A percentile compares a stretch with the other conserved stretches of the same genome.
Conservation (phyloP, 208 protist genomes). For the Trichomonas tenax region DNA sequence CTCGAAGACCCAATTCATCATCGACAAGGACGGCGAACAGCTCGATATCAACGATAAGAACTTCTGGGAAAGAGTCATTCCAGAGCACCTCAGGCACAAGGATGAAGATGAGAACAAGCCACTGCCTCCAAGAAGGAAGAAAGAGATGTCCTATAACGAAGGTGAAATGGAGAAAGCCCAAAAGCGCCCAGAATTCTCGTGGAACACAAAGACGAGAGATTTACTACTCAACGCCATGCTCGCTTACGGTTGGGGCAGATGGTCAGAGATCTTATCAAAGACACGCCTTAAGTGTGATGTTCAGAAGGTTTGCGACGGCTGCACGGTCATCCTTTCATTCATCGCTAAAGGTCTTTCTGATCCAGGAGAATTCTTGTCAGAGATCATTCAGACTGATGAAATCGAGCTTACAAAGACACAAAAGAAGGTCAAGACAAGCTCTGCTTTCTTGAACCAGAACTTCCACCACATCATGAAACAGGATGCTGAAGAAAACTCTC, state of each 20-base stretch:
- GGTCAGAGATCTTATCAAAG: background rate
- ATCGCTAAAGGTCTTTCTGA: background rate
- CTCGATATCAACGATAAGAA: slow-evolving; percentile 19
- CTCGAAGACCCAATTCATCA: background rate
- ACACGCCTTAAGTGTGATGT: background rate
- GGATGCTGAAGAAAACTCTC: background rate
- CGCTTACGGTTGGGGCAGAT: background rate
- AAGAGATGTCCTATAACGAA: background rate
- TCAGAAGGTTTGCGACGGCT: background rate
- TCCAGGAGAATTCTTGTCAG: background rate
- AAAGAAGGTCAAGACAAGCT: background rate
- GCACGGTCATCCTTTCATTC: background rate
- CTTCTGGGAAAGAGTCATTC: slow-evolving; percentile 22
- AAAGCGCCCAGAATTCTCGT: background rate
- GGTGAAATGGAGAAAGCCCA: background rate
- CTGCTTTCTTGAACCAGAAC: background rate
- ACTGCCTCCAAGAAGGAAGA: background rate
- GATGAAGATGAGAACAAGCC: background rate
- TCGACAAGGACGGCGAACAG: background rate
- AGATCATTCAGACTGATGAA: background rate
- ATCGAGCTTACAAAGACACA: background rate
- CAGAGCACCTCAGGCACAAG: background rate
- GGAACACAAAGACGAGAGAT: background rate
- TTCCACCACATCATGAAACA: background rate
- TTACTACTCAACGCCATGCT: background rate